These are phyloP conservation scores for Albugo candida DNA, from an alignment of 352 stramenopile genomes.

Conservation along the genomic window DNA sequence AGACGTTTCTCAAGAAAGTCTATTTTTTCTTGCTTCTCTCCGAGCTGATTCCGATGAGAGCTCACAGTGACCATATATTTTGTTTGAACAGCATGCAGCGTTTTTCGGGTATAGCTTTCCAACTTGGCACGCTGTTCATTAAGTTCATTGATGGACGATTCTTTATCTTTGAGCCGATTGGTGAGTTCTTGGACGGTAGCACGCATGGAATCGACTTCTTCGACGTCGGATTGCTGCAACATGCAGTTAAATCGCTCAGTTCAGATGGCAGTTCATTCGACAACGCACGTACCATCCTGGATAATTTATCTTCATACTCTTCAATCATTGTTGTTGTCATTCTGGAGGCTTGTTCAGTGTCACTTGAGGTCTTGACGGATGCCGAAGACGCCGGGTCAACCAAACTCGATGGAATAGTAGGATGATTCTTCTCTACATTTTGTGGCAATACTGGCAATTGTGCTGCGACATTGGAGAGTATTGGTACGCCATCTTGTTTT, in stretches of 20 bases:
- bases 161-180: slow-evolving; percentile 75
- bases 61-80: slow-evolving; percentile 83
- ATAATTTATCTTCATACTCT: too few species aligned
- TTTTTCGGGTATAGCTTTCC: slow-evolving; percentile 83
- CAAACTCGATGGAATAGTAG: neutral
- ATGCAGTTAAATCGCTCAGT: neutral
- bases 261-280: too few species aligned
- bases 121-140: slow-evolving; percentile 71
- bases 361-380: neutral
- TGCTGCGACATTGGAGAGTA: too few species aligned
- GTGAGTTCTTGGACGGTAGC: slow-evolving; percentile 60
- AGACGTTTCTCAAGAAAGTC: slow-evolving; percentile 76
- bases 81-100: slow-evolving; percentile 74
- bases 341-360: neutral
- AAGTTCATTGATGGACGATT: slow-evolving; percentile 76
- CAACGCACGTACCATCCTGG: too few species aligned
- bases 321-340: too few species aligned
- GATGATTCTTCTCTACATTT: neutral
- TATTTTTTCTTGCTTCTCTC: slow-evolving; percentile 69
- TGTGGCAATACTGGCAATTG: neutral
- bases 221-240: slow-evolving; percentile 25
- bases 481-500: too few species aligned
- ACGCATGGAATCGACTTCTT: slow-evolving; percentile 55
- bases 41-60: slow-evolving; percentile 74
- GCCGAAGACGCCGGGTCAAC: slow-evolving; percentile 4